phyloP scores from a whole-genome alignment of 2,329 filamentous ascomycete genomes.

The Leptodontidium sp. region DNA sequence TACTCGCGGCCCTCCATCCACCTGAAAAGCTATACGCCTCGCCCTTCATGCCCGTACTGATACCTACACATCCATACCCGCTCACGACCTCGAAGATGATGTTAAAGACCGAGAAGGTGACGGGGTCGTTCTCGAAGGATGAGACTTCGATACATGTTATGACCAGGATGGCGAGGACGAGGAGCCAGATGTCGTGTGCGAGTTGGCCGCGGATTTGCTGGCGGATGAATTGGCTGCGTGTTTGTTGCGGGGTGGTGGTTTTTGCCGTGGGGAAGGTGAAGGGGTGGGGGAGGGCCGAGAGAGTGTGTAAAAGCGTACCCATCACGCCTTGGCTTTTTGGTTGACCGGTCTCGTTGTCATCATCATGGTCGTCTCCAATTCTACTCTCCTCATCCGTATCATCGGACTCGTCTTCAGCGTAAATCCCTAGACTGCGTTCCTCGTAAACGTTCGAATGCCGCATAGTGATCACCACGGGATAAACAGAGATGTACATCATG shows the following conservation, averaged over 20 bases:
- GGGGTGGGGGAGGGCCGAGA: slow-evolving; percentile 16
- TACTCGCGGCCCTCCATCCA: slow-evolving; percentile 61
- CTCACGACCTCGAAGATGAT: slow-evolving; percentile 65
- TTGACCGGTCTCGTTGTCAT: neutral
- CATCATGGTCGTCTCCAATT: neutral
- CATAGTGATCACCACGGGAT: slow-evolving; percentile 69
- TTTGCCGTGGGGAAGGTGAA: slow-evolving; percentile 7
- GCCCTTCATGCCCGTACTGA: slow-evolving; percentile 63
- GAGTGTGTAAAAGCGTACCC: slow-evolving; percentile 25
- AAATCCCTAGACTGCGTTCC: slow-evolving; percentile 70
- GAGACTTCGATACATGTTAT: slow-evolving; percentile 67
- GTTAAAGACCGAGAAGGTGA: slow-evolving; percentile 65
- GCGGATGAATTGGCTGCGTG: slow-evolving; percentile 37
- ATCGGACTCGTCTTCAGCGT: slow-evolving; percentile 47
- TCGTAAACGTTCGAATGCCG: slow-evolving; percentile 77
- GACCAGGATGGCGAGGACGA: slow-evolving; percentile 66
- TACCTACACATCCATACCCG: slow-evolving; percentile 68
- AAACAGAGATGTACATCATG: slow-evolving; percentile 73
- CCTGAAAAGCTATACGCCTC: slow-evolving; percentile 64
- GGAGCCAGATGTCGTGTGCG: slow-evolving; percentile 72
- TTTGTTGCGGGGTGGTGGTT: slow-evolving; percentile 9
- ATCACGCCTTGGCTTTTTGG: slow-evolving; percentile 24
- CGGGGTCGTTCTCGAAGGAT: slow-evolving; percentile 60
- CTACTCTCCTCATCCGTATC: neutral
- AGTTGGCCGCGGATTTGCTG: slow-evolving; percentile 69